Base-by-base conservation (phyloP, 768 basidiomycete species). In the Naganishia onofrii region DNA sequence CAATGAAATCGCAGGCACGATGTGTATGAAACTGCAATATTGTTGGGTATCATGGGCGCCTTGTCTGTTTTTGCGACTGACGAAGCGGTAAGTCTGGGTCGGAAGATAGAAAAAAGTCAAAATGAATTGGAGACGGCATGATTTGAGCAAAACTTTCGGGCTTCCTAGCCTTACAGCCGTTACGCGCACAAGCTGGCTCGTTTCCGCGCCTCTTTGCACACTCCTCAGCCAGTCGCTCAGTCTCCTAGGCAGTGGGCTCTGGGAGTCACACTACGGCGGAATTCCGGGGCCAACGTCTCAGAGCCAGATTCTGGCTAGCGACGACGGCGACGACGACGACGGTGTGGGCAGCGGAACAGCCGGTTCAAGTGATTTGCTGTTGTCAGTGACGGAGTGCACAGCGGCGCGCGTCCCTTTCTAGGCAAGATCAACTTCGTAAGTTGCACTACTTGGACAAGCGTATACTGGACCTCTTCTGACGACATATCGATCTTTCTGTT, bases 401-500 rank as follows among this genome's bases (percentile, higher is more conserved):
- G n/a, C 5, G 38, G 60, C 60, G 60, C 38, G 23, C 9, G 15
- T 34, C 26, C 38, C 34, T 44, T 63, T 21, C 42, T 34, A 46
- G 38, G 60, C 60, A 63, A 63, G 60, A 63, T 63, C 60, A 63
- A 63, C 38, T 63, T 63, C 60, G 60, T 63, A 34, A 63, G 60
- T 63, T 42, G 23, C 23, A 10, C 42, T 44, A 38, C 12, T n/a
- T 3, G 36, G n/a, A 38, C 19, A 32, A n/a, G 38, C 60, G 23
- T 63, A 38, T 28, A 63, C 7, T 21, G 23, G 38, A 42, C 42
- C 42, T 63, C 28, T 63, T 63, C 60, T 63, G 26, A 63, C 60
- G 60, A 42, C 38, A 63, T 58, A 36, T 23, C 32, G n/a, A 44
- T 36, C 31, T 38, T 46, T 63, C 48, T 63, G 36, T n/a, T n/a